Conservation (phyloP, 31 red algal species). For the Odonthalia washingtoniensis region DNA sequence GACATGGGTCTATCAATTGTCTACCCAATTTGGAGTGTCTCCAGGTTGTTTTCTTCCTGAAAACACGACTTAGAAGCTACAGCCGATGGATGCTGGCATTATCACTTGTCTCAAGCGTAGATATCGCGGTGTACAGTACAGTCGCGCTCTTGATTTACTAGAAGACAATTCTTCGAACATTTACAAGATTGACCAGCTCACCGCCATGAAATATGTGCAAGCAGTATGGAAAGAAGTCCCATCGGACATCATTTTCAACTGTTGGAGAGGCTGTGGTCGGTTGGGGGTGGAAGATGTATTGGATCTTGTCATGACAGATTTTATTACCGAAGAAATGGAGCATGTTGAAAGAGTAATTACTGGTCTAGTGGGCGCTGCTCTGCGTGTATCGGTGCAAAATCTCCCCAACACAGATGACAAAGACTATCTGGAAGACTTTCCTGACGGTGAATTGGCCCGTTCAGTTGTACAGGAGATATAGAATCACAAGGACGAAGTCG, state of each 20-base stretch:
- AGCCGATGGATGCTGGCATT: slow-evolving; percentile 42
- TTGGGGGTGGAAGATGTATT: background rate
- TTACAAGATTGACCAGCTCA: slow-evolving; percentile 39
- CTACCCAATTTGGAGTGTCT: slow-evolving; percentile 29
- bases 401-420: background rate
- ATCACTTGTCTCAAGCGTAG: slow-evolving; percentile 19
- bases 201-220: slow-evolving; percentile 19
- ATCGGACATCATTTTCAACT: background rate
- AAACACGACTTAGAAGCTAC: slow-evolving; percentile 43
- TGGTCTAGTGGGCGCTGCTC: background rate
- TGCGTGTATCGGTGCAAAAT: background rate
- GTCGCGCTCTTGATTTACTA: slow-evolving; percentile 20
- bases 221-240: slow-evolving; percentile 3
- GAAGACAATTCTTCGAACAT: background rate
- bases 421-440: background rate
- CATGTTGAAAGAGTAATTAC: background rate
- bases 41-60: slow-evolving; percentile 28
- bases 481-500: background rate
- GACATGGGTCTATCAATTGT: slow-evolving; percentile 5
- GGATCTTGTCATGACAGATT: background rate
- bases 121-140: background rate
- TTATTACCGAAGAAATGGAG: background rate
- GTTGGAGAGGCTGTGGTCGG: background rate
- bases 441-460: background rate
- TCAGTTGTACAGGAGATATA: no score